These are phyloP conservation scores for Sugiyamaella lignohabitans DNA, from an alignment of 805 yeast genomes.

Conservation along the genomic window DNA sequence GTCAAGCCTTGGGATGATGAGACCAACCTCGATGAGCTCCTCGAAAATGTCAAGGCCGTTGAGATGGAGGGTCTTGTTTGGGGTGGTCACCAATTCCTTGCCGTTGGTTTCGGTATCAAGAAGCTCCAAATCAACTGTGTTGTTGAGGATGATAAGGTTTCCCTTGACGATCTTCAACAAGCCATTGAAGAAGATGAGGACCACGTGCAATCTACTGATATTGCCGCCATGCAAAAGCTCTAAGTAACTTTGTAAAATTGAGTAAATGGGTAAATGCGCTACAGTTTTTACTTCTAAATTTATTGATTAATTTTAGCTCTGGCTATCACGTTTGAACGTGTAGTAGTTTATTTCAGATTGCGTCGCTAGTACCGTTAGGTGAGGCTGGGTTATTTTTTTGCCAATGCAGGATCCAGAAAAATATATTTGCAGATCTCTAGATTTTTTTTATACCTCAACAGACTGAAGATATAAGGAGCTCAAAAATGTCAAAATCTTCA, in stretches of 20 bases:
- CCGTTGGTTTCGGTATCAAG: constrained; percentile 99
- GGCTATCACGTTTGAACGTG: too few relatives aligned
- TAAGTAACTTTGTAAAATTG: constrained; percentile 37
- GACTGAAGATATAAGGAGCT: too few relatives aligned
- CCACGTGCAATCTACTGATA: constrained; percentile 97
- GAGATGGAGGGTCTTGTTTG: constrained; percentile 90
- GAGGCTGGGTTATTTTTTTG: too few relatives aligned
- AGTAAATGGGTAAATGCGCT: too few relatives aligned
- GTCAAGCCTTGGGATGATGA: constrained; percentile 99
- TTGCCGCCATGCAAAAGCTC: constrained; percentile 97
- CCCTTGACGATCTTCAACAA: constrained; percentile 72
- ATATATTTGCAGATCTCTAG: too few relatives aligned
- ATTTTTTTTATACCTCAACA: too few relatives aligned
- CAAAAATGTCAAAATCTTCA: background rate
- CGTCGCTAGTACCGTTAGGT: too few relatives aligned
- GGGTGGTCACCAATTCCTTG: constrained; percentile 97
- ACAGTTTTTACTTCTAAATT: too few relatives aligned
- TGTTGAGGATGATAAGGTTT: constrained; percentile 94
- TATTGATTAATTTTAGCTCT: too few relatives aligned
- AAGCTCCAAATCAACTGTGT: constrained; percentile 98
- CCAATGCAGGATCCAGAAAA: too few relatives aligned
- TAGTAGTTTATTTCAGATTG: too few relatives aligned
- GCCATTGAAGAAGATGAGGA: constrained; percentile 92
- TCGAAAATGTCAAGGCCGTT: constrained; percentile 78
- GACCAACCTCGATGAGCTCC: constrained; percentile 85